phyloP scores from a whole-genome alignment of 2,329 filamentous ascomycete species.

The Incumbomyces delicatus region DNA sequence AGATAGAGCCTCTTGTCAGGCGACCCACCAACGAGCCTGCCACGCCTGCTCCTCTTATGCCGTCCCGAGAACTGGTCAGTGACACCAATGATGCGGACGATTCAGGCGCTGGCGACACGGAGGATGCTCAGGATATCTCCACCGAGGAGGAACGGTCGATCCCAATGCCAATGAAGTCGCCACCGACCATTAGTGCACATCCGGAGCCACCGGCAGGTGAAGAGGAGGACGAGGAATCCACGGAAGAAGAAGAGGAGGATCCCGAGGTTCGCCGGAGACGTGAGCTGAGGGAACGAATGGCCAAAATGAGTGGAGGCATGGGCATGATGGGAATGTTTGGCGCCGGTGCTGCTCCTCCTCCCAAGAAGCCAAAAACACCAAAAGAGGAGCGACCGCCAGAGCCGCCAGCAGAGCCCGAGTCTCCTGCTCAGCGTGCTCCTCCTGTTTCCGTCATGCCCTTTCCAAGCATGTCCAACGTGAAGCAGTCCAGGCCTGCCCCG shows the following conservation, averaged over 20 bases:
- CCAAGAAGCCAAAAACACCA: slow-evolving; percentile 41
- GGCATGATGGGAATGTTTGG: slow-evolving; percentile 93
- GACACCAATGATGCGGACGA: slow-evolving; percentile 58
- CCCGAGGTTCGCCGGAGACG: slow-evolving; percentile 76
- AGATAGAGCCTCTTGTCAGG: slow-evolving; percentile 25
- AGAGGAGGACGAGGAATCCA: slow-evolving; percentile 56
- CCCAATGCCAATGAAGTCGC: slow-evolving; percentile 33
- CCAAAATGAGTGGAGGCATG: slow-evolving; percentile 97
- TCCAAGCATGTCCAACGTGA: slow-evolving; percentile 55
- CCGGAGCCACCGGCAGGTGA: slow-evolving; percentile 34
- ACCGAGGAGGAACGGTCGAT: slow-evolving; percentile 63
- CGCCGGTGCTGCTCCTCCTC: slow-evolving; percentile 48
- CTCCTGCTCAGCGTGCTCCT: slow-evolving; percentile 28
- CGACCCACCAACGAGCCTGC: slow-evolving; percentile 1
- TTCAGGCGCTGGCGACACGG: slow-evolving; percentile 53
- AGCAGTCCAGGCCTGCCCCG: slow-evolving; percentile 42
- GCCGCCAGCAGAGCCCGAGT: slow-evolving; percentile 23
- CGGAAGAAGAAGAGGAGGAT: slow-evolving; percentile 76
- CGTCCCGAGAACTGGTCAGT: slow-evolving; percentile 45
- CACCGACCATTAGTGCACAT: slow-evolving; percentile 3
- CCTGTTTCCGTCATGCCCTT: slow-evolving; percentile 50
- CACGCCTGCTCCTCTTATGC: slow-evolving; percentile 20
- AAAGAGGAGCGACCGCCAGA: slow-evolving; percentile 27
- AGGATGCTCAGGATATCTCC: slow-evolving; percentile 51
- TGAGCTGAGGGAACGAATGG: slow-evolving; percentile 89